Evolutionary conservation across 148 eudicot genomes (phyloP), one percentile per base, ranked within the genome.

Genomic region (Chenopodium quinoa): DNA sequence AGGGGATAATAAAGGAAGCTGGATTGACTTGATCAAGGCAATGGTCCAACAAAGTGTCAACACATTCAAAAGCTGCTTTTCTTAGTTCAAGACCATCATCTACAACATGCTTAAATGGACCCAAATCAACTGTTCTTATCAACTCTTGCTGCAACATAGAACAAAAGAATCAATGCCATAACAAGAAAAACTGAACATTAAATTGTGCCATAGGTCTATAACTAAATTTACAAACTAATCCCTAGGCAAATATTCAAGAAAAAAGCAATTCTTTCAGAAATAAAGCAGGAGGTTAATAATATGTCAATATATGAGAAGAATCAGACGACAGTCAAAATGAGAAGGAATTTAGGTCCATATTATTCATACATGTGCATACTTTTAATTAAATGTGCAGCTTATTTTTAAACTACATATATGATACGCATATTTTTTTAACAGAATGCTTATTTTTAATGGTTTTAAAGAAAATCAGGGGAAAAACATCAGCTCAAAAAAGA

Each of bases 81-180:
- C 98, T 91, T 85, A 96, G 87, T 82, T 96, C 99, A 82, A 96
- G 97, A 79, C 99, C 99, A 85, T 96, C 99, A 85, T 96, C 99
- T 74, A 96, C 99, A 79, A 91, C 93, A 88, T 96, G 98, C 92
- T 96, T 96, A 84, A 96, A 96, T 75, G 99, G 99, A 78, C 99
- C 98, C 62, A 95, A 88, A 89, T 95, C 98, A 52, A 95, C 98
- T 54, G 98, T 95, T 78, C 99, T 89, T 75, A 96, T 96, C 90
- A 96, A 83, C 85, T 96, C 99, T 96, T 90, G 73, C 99, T 96
- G 97, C 90, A 88, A 1, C 32, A 76, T 56, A 74, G 37, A 22
- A 82, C 14, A 69, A 70, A 25, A 76, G 31, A 37, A 22, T 34
- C 23, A 20, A 40, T 32, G 40, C 17, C 16, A 52, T 52, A 52